Percentiles rank a stretch among this genome's conserved stretches.
phyloP scores from a whole-genome alignment of 169 alveolate genomes.

The Perkinsus chesapeaki region DNA sequence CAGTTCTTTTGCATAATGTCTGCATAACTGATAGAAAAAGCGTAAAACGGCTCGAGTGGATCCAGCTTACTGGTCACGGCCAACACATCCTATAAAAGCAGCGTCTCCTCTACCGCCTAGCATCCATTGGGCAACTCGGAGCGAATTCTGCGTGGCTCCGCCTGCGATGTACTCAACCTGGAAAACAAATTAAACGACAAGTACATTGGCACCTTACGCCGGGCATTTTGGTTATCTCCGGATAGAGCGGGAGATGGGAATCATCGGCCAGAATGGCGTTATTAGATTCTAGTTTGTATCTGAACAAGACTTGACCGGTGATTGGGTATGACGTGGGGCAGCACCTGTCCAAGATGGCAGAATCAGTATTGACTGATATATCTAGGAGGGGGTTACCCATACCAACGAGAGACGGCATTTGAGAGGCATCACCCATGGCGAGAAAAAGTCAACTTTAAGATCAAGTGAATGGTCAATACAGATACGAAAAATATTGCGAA shows the following conservation, averaged over 20 bases:
- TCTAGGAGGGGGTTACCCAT: slow-evolving; percentile 73
- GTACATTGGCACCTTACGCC: not conserved
- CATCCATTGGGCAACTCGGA: slow-evolving; percentile 61
- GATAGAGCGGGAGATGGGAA: slow-evolving; percentile 54
- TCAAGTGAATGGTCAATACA: too few relatives aligned
- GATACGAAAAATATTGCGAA: too few relatives aligned
- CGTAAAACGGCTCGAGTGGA: not conserved
- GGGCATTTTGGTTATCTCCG: not conserved
- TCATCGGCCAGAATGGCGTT: slow-evolving; percentile 54
- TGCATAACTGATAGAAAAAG: slow-evolving; percentile 21
- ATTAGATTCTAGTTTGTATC: slow-evolving; percentile 43
- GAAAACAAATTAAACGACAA: slow-evolving; percentile 24
- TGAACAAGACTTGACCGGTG: slow-evolving; percentile 15
- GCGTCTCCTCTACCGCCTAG: slow-evolving; percentile 2
- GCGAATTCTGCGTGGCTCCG: slow-evolving; percentile 66
- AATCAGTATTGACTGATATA: slow-evolving; percentile 23
- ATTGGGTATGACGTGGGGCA: slow-evolving; percentile 24
- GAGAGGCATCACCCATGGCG: too few relatives aligned
- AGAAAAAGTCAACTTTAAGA: too few relatives aligned
- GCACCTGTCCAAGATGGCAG: slow-evolving; percentile 16
- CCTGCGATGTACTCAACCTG: slow-evolving; percentile 52
- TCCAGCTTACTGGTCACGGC: slow-evolving; percentile 17
- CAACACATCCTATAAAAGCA: slow-evolving; percentile 49
- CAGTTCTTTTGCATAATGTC: slow-evolving; percentile 30
- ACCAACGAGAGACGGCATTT: slow-evolving; percentile 20